A percentile compares a stretch with the other conserved stretches of the same genome.
Evolutionary conservation across 1,139 yeast species (phyloP).

Genomic region (Zygoascus meyerae): DNA sequence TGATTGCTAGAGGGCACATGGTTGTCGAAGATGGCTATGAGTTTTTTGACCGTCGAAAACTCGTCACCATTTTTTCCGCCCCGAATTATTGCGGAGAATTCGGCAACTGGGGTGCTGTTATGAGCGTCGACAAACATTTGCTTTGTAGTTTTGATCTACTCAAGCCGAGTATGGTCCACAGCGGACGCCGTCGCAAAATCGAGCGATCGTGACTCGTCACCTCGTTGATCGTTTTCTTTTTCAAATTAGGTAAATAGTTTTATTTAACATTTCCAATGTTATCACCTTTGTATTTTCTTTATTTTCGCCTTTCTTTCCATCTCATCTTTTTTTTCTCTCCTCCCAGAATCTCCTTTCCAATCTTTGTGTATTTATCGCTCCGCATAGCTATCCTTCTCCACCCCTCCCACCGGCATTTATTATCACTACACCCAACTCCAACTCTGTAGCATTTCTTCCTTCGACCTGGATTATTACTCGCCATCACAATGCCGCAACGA

Average conservation of each 20-base stretch:
- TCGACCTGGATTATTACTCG: background rate
- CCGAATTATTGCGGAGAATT: conserved; percentile 92
- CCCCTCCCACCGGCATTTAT: background rate
- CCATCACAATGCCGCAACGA: conserved; percentile 9
- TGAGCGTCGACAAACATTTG: conserved; percentile 71
- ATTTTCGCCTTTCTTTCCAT: too few species aligned
- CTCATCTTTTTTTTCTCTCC: too few species aligned
- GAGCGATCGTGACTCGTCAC: background rate
- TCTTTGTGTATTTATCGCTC: too few species aligned
- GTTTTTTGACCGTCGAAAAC: conserved; percentile 67
- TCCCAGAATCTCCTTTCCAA: too few species aligned
- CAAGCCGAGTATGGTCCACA: conserved; percentile 43
- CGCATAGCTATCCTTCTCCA: too few species aligned
- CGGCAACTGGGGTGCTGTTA: conserved; percentile 85
- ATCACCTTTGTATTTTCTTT: too few species aligned
- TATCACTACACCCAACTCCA: background rate
- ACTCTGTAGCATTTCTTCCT: background rate
- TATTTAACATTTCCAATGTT: too few species aligned
- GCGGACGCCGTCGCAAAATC: background rate
- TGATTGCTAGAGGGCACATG: conserved; percentile 85
- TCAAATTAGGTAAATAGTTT: too few species aligned
- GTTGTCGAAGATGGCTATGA: conserved; percentile 93
- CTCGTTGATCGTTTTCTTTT: too few species aligned
- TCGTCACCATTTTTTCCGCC: conserved; percentile 81
- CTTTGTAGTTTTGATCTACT: conserved; percentile 79